Evolutionary conservation across 164 flowering plant species (phyloP).

Genomic region (Nymphaea thermarum): DNA sequence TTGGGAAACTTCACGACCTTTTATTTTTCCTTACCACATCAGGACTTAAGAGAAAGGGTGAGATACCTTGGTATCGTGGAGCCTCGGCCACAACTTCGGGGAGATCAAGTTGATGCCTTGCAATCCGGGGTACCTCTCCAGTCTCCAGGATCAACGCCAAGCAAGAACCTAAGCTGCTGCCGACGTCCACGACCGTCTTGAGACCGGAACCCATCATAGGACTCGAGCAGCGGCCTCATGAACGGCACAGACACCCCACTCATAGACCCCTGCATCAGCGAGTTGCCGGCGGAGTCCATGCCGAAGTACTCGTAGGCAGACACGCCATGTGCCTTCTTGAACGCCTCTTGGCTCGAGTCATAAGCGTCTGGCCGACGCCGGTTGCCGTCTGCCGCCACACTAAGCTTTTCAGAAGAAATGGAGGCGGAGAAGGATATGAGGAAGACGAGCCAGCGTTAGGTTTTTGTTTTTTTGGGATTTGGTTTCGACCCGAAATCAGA

Average conservation of each 20-base stretch:
- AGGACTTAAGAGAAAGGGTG: too few relatives aligned
- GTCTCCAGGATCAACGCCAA: constrained; percentile 56
- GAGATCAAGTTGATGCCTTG: constrained; percentile 66
- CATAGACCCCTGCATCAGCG: constrained; percentile 67
- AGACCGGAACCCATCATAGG: constrained; percentile 67
- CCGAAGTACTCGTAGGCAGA: constrained; percentile 51
- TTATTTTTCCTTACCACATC: too few relatives aligned
- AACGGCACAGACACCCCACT: constrained; percentile 68
- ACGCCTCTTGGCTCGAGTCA: constrained; percentile 44
- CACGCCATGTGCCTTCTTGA: constrained; percentile 43
- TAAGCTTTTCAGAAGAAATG: too few relatives aligned
- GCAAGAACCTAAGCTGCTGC: constrained; percentile 75
- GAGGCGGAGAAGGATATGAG: too few relatives aligned
- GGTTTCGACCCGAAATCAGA: too few relatives aligned
- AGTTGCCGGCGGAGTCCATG: constrained; percentile 52
- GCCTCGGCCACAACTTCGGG: constrained; percentile 70
- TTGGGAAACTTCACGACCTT: too few relatives aligned
- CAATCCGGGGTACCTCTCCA: constrained; percentile 21
- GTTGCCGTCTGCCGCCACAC: too few relatives aligned
- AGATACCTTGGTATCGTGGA: constrained; percentile 35
- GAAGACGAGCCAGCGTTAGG: too few relatives aligned
- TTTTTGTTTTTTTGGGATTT: too few relatives aligned
- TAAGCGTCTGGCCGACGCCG: constrained; percentile 45
- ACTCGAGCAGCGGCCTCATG: constrained; percentile 48
- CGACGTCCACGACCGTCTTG: constrained; percentile 51